A percentile compares a stretch with the other conserved stretches of the same genome.
Conservation (phyloP, 805 yeast species). For the Kodamaea fukazawae region DNA sequence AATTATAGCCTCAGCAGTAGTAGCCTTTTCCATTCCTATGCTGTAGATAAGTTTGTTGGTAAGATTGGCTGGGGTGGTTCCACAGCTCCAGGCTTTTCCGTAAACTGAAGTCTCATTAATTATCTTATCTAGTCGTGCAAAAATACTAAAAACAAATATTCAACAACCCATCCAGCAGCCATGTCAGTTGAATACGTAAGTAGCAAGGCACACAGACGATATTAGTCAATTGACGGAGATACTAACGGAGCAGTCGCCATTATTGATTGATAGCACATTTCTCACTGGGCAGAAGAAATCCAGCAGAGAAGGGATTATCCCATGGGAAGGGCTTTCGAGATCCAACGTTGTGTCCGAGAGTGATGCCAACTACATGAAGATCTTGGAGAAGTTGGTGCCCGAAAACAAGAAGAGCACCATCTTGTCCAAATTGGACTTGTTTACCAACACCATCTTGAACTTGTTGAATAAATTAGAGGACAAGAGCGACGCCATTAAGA, state of each 20-base stretch:
- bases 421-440: conserved; percentile 44
- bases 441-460: conserved; percentile 53
- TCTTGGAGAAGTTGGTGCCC: conserved; percentile 47
- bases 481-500: conserved; percentile 66
- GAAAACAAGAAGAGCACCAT: conserved; percentile 44
- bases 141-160: neutral
- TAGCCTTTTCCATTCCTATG: too few relatives aligned
- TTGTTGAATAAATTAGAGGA: conserved; percentile 49
- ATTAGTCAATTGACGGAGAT: neutral
- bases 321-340: conserved; percentile 89
- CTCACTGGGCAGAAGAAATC: conserved; percentile 63
- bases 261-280: conserved; percentile 58
- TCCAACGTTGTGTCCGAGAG: conserved; percentile 63
- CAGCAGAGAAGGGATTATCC: conserved; percentile 76
- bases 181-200: conserved; percentile 17
- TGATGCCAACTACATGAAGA: conserved; percentile 63
- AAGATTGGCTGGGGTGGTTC: too few relatives aligned
- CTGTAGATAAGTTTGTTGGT: too few relatives aligned
- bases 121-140: too few relatives aligned
- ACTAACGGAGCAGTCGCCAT: conserved; percentile 9
- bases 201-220: conserved; percentile 5
- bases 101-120: too few relatives aligned
- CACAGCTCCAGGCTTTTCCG: too few relatives aligned
- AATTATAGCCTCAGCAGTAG: too few relatives aligned
- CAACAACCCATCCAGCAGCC: conserved; percentile 3